These are phyloP conservation scores for Thelephora terrestris DNA, from an alignment of 1,284 basidiomycete genomes.

Conservation along the genomic window DNA sequence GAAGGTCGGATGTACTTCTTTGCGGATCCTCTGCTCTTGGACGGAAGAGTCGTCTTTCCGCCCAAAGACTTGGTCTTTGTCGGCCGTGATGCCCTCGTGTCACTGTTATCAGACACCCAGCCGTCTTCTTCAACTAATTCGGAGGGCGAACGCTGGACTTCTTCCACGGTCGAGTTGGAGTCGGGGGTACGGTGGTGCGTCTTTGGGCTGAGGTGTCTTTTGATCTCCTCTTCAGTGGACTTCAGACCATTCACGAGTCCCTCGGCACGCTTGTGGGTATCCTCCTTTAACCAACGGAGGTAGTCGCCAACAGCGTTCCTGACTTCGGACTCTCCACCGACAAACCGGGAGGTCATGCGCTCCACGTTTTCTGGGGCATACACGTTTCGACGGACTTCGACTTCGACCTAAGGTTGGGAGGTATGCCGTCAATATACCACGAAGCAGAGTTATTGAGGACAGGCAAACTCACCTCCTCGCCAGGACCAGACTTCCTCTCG, in stretches of 20 bases:
- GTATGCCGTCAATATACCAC: constrained; percentile 1
- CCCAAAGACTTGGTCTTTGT: constrained; percentile 13
- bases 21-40: no score
- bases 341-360: constrained; percentile 6
- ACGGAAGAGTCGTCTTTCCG: no score
- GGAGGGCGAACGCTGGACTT: neutral
- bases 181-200: neutral
- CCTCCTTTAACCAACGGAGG: constrained; percentile 4
- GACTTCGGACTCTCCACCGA: constrained; percentile 11
- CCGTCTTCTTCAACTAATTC: constrained; percentile 33
- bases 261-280: constrained; percentile 2
- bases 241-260: neutral
- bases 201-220: no score
- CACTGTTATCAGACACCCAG: constrained; percentile 36
- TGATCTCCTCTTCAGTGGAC: constrained; percentile 1
- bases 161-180: constrained; percentile 12
- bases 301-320: constrained; percentile 9
- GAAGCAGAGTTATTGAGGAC: constrained; percentile 5
- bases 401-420: constrained; percentile 37
- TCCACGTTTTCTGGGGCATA: constrained; percentile 21
- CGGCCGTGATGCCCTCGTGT: constrained; percentile 10
- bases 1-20: no score
- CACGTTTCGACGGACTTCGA: constrained; percentile 46
- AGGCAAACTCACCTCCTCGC: constrained; percentile 46
- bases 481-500: constrained; percentile 46